These are phyloP conservation scores for Crithidia sp. DNA, from an alignment of 208 protist species.

Conservation along the genomic window DNA sequence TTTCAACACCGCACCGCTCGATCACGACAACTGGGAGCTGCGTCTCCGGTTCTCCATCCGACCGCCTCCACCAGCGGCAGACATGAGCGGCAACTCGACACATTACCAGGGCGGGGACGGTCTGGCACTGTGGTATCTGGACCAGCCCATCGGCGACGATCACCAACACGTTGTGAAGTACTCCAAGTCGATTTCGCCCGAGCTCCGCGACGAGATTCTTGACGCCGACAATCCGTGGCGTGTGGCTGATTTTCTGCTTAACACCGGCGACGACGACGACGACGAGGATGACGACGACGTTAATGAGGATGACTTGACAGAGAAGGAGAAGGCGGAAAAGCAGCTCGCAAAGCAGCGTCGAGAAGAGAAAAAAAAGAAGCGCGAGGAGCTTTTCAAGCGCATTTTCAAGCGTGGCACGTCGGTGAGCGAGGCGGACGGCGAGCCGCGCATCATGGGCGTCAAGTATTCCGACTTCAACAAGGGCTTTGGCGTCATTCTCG, in stretches of 20 bases:
- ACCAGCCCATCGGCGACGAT: conserved; percentile 79
- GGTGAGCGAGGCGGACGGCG: conserved; percentile 50
- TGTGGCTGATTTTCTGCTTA: conserved; percentile 70
- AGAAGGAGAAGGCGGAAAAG: conserved; percentile 38
- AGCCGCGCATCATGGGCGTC: conserved; percentile 74
- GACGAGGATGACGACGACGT: conserved; percentile 49
- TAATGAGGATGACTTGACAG: conserved; percentile 53
- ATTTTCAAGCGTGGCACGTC: conserved; percentile 77
- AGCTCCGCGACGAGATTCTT: conserved; percentile 50
- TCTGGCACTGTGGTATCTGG: conserved; percentile 85
- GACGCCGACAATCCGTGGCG: conserved; percentile 65
- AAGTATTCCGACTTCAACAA: conserved; percentile 81
- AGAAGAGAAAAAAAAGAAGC: conserved; percentile 44
- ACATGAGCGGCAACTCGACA: conserved; percentile 16
- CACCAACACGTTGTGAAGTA: conserved; percentile 86
- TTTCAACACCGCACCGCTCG: conserved; percentile 81
- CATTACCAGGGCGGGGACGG: conserved; percentile 82
- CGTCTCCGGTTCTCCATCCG: conserved; percentile 77
- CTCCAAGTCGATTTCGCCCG: conserved; percentile 62
- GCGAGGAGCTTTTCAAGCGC: conserved; percentile 66
- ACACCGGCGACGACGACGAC: conserved; percentile 61
- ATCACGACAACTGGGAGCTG: conserved; percentile 79
- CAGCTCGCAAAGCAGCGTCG: conserved; percentile 32
- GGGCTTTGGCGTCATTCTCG: conserved; percentile 71
- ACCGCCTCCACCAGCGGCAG: conserved; percentile 45